Base-by-base conservation (phyloP, 2,329 filamentous ascomycete genomes). In the Talaromyces funiculosus region DNA sequence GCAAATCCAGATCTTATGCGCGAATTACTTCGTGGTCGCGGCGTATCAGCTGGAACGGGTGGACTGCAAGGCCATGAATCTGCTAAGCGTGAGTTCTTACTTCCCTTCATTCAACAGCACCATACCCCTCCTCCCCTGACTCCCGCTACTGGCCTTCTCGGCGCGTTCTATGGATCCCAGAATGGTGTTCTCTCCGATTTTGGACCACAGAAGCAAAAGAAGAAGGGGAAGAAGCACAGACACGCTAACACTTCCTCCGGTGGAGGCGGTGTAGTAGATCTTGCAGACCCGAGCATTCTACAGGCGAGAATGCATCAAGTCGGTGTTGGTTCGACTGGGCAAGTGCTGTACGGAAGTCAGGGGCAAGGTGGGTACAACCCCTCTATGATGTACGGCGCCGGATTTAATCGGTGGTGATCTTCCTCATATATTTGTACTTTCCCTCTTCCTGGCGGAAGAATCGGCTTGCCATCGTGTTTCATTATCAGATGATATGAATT, bases 171-270 rank as follows among this genome's bases (percentile, higher is more conserved):
- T 83, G 90, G 89, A 81, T 83, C 86, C 75, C 89, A 90, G 81
- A 82, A 89, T 82, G 90, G 89, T 82, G 85, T 86, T 80, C 91
- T 90, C 82, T 90, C 92, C 87, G 92, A 96, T 77, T 87, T 88
- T 81, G 89, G 89, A 81, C 78, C 80, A 75, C 88, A 90, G 82
- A 95, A 96, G 88, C 92, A 95, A 86, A 96, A 96, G 89, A 97
- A 96, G 87, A 96, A 96, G 91, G 92, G 92, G 84, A 97, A 96
- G 87, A 97, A 97, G 91, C 93, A 97, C 85, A 95, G 92, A 88
- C 92, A 97, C 88, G 93, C 92, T 94, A 96, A 97, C 91, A 97
- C 93, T 93, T 96, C 92, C 90, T 97, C 93, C 87, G 96, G 92
- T 87, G 92, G 92, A 86, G 90, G 91, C 90, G 92, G 90, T 84